Base-by-base conservation (phyloP, 768 basidiomycete species). In the Suillus paluster region DNA sequence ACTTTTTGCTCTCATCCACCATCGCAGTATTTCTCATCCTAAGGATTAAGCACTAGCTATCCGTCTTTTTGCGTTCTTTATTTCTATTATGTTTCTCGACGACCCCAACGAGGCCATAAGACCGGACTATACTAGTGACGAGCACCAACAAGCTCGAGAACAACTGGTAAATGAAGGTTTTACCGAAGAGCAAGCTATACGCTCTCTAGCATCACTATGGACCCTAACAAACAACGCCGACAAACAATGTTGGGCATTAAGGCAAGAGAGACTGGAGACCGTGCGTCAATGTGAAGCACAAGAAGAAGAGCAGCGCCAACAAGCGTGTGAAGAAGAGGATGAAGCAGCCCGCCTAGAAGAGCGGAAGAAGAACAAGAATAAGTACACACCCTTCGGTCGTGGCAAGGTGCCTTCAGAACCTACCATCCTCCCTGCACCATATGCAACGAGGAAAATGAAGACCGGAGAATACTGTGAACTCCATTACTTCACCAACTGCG, bases 311-410 rank as follows among this genome's bases (percentile, higher is more conserved):
- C 1, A 36, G 7, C 48, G 2, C 8, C 21, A 36, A 5, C 19
- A 17, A 36, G 45, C 42, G 57, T 21, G 3, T 10, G 34, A 34
- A 12, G 57, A 58, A 1, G 58, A 59, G 3, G 33, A 59, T 2
- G 49, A 59, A 49, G 58, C 12, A 5, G 42, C 45, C 8, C 48
- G 58, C 3, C 33, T 38, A 2, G 58, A 59, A 39, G 58, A 59
- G 19, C 14, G 33, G 1, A 49, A 50, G 30, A 48, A 50, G 19
- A 59, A 59, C 48, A 59, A 48, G 34, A 34, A 11, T 11, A 59
- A 59, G 21, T 59, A 49, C n/a, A 12, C 30, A 10, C 45, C 44
- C 7, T 15, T 59, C 34, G 5, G 2, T 4, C 19, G 36, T 1
- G 11, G 9, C 33, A 33, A 17, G 12, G 17, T 59, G 2, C 58